Base-by-base conservation (phyloP, 1,284 basidiomycete species). In the Heimioporus retisporus region DNA sequence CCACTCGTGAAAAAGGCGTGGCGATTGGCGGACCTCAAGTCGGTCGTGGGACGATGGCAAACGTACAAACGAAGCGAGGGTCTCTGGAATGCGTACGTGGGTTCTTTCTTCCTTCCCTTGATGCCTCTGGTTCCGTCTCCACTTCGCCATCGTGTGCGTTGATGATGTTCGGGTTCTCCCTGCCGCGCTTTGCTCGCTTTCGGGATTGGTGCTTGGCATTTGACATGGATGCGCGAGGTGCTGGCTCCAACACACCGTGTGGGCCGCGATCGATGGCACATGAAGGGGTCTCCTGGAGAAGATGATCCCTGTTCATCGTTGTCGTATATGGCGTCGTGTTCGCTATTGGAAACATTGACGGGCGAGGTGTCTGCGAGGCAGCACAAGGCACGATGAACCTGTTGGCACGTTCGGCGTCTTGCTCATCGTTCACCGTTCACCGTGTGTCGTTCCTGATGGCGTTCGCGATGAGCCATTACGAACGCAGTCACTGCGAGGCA, bases 71-170 rank as follows among this genome's bases (percentile, higher is more conserved):
- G 88, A 16, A 81, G 84, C 13, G 81, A 86, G 62, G 89, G 88
- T 0, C 92, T 85, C 63, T 92, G 90, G 90, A 91, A 91, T 72
- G 77, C 88, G 87, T 88, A 67, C 68, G 85, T 81, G 42, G 11
- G 35, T 40, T 13, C 35, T 11, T 11, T 11, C 35, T 40, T 50
- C 10, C 44, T 55, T 31, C 25, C 21, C 28, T 35, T 46, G 44
- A 46, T 46, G 44, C 44, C 48, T 50, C 23, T 50, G 21, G 13
- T 11, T 50, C 35, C 35, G 11, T 40, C 35, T 50, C 48, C 21
- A 14, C 48, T 50, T n/a, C 21, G 48, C 2, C 35, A 11, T 11
- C 35, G 35, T 40, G 11, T 40, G 35, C 35, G 48, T 23, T 50
- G 48, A 13, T 46, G 43, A 21, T 46, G 44, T 21, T 46, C 44